A percentile compares a stretch with the other conserved stretches of the same genome.
Evolutionary conservation across 225 moss, liverwort and hornwort genomes (phyloP).

Genomic region (Anthoceros angustus): DNA sequence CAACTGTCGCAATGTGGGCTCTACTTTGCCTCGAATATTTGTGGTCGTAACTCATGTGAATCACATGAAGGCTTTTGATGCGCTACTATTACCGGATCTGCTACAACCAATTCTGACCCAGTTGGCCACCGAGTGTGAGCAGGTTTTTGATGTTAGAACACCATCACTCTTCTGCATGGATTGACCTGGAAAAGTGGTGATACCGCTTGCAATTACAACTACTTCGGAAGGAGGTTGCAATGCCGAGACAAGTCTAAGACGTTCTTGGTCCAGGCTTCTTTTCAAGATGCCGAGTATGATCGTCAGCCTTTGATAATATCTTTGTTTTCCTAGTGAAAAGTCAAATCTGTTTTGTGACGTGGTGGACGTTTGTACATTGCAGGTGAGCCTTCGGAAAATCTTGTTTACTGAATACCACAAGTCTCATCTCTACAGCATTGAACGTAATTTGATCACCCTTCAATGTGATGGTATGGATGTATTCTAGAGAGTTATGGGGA

Average conservation of each 20-base stretch:
- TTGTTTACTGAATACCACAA: not conserved
- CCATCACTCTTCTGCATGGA: too few species aligned
- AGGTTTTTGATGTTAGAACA: not conserved
- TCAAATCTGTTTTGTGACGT: too few species aligned
- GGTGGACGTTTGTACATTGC: not conserved
- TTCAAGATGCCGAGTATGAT: not conserved
- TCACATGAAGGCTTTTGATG: not conserved
- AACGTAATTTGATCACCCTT: not conserved
- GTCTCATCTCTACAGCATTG: not conserved
- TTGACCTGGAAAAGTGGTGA: not conserved
- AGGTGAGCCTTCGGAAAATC: not conserved
- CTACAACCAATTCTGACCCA: not conserved
- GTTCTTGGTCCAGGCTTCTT: slow-evolving; percentile 3
- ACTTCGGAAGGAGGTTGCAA: not conserved
- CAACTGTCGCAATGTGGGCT: not conserved
- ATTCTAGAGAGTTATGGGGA: not conserved
- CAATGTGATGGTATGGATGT: not conserved
- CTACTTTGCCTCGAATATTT: not conserved
- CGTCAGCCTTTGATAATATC: too few species aligned
- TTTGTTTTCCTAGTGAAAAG: too few species aligned
- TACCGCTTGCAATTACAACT: not conserved
- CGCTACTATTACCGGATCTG: not conserved
- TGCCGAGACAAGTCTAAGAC: slow-evolving; percentile 2
- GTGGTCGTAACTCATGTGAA: slow-evolving; percentile 4
- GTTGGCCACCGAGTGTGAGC: not conserved